phyloP scores from a whole-genome alignment of 768 basidiomycete species.

The Lactarius sp. region DNA sequence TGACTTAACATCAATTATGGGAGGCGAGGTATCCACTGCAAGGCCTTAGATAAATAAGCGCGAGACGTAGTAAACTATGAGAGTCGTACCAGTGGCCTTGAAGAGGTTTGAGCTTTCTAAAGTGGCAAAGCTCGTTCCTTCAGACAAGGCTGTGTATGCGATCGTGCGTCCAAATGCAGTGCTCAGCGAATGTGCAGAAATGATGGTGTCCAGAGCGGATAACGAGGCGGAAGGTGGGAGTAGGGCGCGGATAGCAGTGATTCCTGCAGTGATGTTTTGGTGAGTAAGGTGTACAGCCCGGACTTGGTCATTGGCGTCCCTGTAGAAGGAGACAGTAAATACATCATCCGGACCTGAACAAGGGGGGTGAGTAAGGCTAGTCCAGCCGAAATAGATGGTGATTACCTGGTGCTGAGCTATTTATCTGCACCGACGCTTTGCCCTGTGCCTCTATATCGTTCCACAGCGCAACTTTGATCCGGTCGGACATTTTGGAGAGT shows the following conservation, averaged over 20 bases:
- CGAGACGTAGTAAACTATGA: not conserved
- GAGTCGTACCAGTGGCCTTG: slow-evolving; percentile 40
- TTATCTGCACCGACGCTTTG: slow-evolving; percentile 42
- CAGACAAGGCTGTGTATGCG: slow-evolving; percentile 72
- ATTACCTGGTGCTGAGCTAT: slow-evolving; percentile 48
- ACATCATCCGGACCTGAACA: slow-evolving; percentile 52
- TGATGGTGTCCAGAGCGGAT: slow-evolving; percentile 68
- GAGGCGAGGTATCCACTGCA: slow-evolving; percentile 24
- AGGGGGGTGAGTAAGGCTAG: slow-evolving; percentile 4
- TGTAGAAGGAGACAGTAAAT: slow-evolving; percentile 64
- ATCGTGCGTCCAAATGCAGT: slow-evolving; percentile 77
- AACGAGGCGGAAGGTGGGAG: slow-evolving; percentile 69
- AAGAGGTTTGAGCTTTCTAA: slow-evolving; percentile 52
- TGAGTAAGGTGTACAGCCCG: slow-evolving; percentile 70
- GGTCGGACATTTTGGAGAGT: slow-evolving; percentile 45
- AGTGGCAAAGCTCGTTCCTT: slow-evolving; percentile 69
- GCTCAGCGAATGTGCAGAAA: slow-evolving; percentile 68
- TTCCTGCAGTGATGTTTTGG: slow-evolving; percentile 83
- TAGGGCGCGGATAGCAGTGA: slow-evolving; percentile 70
- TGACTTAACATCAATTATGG: slow-evolving; percentile 47
- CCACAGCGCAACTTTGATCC: slow-evolving; percentile 59
- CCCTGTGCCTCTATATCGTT: slow-evolving; percentile 68
- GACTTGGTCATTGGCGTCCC: slow-evolving; percentile 46
- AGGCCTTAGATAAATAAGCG: not conserved
- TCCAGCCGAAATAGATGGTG: slow-evolving; percentile 15